These are phyloP conservation scores for Sisymbrium altissimum DNA, from an alignment of 345 rosid genomes.

Conservation along the genomic window DNA sequence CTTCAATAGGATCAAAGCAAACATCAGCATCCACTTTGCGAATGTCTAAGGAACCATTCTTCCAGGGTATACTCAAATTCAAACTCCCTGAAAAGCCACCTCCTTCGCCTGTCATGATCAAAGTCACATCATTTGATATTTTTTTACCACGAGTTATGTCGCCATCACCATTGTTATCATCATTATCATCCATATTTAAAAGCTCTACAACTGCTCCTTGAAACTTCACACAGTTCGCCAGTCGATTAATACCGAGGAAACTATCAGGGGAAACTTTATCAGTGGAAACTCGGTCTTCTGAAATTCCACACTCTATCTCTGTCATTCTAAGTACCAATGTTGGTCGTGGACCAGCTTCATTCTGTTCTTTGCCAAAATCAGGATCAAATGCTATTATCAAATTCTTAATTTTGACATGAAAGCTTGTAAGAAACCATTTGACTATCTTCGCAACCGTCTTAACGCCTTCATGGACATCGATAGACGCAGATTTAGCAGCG, in stretches of 20 bases:
- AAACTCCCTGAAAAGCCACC: conserved; percentile 85
- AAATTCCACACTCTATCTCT: conserved; percentile 75
- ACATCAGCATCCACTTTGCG: conserved; percentile 83
- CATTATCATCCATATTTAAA: conserved; percentile 42
- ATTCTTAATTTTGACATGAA: conserved; percentile 64
- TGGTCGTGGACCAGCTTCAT: conserved; percentile 33
- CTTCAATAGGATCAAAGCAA: conserved; percentile 67
- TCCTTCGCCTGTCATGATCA: conserved; percentile 56
- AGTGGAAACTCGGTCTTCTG: conserved; percentile 46
- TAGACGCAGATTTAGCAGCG: conserved; percentile 37
- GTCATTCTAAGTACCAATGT: conserved; percentile 66
- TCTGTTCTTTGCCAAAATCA: conserved; percentile 33
- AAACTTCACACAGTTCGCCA: conserved; percentile 74
- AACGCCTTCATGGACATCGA: conserved; percentile 93
- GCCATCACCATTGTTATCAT: neutral
- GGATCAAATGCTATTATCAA: conserved; percentile 84
- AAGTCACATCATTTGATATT: conserved; percentile 40
- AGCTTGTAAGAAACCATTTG: conserved; percentile 83
- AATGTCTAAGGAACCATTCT: conserved; percentile 86
- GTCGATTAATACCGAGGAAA: conserved; percentile 66
- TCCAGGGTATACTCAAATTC: conserved; percentile 90
- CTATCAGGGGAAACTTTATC: conserved; percentile 38
- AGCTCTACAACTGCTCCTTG: conserved; percentile 78
- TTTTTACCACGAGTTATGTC: conserved; percentile 21
- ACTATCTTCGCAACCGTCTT: conserved; percentile 95